Base-by-base conservation (phyloP, 75 land plant genomes). In the Isoetes taiwanensis region DNA sequence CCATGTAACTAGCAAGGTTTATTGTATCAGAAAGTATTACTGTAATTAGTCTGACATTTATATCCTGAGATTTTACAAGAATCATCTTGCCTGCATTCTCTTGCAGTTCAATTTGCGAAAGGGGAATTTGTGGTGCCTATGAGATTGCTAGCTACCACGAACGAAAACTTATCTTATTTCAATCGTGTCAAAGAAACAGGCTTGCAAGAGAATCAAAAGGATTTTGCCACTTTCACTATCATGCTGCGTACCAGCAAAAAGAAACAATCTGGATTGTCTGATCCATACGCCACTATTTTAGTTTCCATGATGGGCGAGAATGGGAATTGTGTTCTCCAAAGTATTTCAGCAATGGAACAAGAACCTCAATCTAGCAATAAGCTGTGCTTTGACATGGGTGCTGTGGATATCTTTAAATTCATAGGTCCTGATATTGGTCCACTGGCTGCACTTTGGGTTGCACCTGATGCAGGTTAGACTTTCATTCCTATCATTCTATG, bases 381-480 rank as follows among this genome's bases (percentile, higher is more conserved):
- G 5, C 27, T 3, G 3, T 66, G 64, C 52, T 88, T 88, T 34
- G 82, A 81, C 32, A 73, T 74, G 63, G 80, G 85, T 37, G 71
- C 82, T 31, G 59, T 72, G 32, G 85, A 88, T 68, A 57, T 50
- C 31, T 57, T 88, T 33, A 53, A 54, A 1, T 81, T 88, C 28
- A 52, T 64, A 41, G 95, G 95, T 34, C 75, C 90, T 25, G 41
- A 63, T 14, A 30, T 88, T 8, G 82, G 76, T 28, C 63, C 57
- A 17, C 65, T 88, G 48, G 68, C 54, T 53, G 90, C 82, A 24
- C 54, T 88, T 39, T 88, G 95, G 95, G 62, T 88, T 42, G 74
- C 91, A 19, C 67, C 80, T 17, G 95, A 84, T 59, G 79, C 82
- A 81, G 95, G 95, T 88, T 54, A n/a, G 63, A 64, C 27, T 63